Evolutionary conservation across 2,329 filamentous ascomycete genomes (phyloP), one percentile per base, ranked within the genome.

Genomic region (Fusarium equiseti): DNA sequence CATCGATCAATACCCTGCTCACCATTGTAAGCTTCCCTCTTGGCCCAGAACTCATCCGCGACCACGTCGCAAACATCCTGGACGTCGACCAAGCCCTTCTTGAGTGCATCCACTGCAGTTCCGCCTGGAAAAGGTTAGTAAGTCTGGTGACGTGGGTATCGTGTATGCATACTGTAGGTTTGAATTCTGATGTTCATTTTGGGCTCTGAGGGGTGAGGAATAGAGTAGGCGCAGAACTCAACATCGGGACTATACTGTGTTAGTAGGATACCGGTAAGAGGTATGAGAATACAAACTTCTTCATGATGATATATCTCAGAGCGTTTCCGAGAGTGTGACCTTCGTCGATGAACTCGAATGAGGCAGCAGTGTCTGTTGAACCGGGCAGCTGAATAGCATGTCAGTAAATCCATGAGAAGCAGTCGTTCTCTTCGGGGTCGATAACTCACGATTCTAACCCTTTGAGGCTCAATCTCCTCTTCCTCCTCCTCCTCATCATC

Each of bases 111-210:
- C 38, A 93, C 90, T 4, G 95, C 95, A 22, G 89, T 93, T 45
- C 89, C 90, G 74, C 94, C 94, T 97, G 70, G 50, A 10, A n/a
- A 76, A 31, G 60, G 50, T 72, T 56, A 72, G 49, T 32, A 55
- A 22, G 9, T 15, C 20, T 20, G 27, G 11, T 29, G 5, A 6
- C 22, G 32, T 15, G 18, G 35, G 10, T 11, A 16, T 35, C 15
- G 27, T 44, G n/a, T 38, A 35, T 13, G 81, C 90, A 79, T 84
- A 97, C 95, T 93, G 77, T 96, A 98, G 73, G 95, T 99, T 82
- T 99, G 96, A 69, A 99, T 98, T 76, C 96, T 90, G 68, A 99
- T 85, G 78, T 98, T 97, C 95, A 99, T 97, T 83, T 97, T 96
- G 43, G 91, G 85, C 82, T 99, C 96, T 42, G 95, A 97, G 53